These are phyloP conservation scores for Daldinia sp. DNA, from an alignment of 2,329 filamentous ascomycete species.

Conservation along the genomic window DNA sequence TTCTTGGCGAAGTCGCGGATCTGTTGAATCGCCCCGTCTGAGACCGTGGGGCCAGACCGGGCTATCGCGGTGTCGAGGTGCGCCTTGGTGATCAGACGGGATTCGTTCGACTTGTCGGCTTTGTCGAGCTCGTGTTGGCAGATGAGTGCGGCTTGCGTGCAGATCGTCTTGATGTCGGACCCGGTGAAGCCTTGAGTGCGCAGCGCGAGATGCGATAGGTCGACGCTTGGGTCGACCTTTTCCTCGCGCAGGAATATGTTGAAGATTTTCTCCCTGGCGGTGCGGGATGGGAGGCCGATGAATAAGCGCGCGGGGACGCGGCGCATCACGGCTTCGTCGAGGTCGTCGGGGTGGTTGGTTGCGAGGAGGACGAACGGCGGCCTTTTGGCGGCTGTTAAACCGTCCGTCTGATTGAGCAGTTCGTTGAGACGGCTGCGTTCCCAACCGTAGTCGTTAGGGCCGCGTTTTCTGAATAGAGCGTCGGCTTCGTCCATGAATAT, in stretches of 20 bases:
- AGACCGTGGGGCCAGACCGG: background rate
- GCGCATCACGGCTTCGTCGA: slow-evolving; percentile 22
- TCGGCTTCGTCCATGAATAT: slow-evolving; percentile 83
- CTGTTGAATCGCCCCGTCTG: background rate
- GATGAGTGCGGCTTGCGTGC: slow-evolving; percentile 5
- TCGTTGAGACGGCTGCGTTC: slow-evolving; percentile 80
- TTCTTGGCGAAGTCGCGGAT: background rate
- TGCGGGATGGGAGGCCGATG: background rate
- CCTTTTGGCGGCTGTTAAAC: slow-evolving; percentile 64
- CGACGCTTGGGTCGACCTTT: background rate
- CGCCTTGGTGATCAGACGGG: background rate
- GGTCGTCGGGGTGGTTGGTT: slow-evolving; percentile 17
- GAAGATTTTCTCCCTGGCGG: slow-evolving; percentile 4
- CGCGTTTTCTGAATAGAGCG: slow-evolving; percentile 77
- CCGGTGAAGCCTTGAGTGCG: slow-evolving; percentile 8
- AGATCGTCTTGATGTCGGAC: slow-evolving; percentile 12
- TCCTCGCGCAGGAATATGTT: slow-evolving; percentile 9
- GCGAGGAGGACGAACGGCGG: slow-evolving; percentile 27
- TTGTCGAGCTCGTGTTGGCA: slow-evolving; percentile 1
- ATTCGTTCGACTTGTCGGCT: background rate
- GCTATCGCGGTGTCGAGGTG: slow-evolving; percentile 1
- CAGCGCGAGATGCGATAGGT: background rate
- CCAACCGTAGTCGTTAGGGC: slow-evolving; percentile 75
- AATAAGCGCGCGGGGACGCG: slow-evolving; percentile 9
- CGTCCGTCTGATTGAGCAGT: slow-evolving; percentile 70